A percentile compares a stretch with the other conserved stretches of the same genome.
Conservation (phyloP, 73 alveolate genomes). For the Breviolum minutum region DNA sequence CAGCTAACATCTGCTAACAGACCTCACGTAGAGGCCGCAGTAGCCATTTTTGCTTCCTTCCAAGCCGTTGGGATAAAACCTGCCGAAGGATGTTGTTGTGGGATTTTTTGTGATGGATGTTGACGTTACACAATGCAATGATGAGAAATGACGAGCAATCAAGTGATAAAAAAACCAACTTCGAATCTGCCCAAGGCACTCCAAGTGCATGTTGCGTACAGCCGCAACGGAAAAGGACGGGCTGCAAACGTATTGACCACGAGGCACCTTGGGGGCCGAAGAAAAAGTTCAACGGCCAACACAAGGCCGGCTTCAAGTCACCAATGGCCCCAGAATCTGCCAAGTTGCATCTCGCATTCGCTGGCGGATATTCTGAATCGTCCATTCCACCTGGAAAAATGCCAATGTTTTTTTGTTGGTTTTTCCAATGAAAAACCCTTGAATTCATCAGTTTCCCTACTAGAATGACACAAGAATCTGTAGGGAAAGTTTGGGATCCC, state of each 20-base stretch:
- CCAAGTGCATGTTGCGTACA: conserved; percentile 83
- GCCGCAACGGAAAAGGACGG: conserved; percentile 74
- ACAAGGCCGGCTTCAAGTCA: background rate
- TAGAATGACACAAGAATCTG: too few species aligned
- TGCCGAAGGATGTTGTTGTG: background rate
- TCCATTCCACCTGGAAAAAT: conserved; percentile 66
- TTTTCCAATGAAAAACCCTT: too few species aligned
- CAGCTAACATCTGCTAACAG: too few species aligned
- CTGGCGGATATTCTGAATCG: conserved; percentile 57
- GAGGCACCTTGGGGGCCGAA: conserved; percentile 9
- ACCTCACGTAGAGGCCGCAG: conserved; percentile 87
- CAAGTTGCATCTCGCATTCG: conserved; percentile 51
- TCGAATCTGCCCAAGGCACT: background rate
- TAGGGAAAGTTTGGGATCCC: too few species aligned
- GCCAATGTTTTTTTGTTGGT: too few species aligned
- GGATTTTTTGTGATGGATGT: background rate
- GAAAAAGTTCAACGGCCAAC: background rate
- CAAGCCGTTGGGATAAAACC: conserved; percentile 92
- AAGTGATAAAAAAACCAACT: background rate
- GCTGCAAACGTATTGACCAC: conserved; percentile 85
- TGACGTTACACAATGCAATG: background rate
- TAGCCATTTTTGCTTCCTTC: conserved; percentile 80
- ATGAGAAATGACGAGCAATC: background rate
- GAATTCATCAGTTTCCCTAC: too few species aligned
- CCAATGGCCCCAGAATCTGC: background rate